Percentiles rank a stretch among this genome's conserved stretches.
Conservation (phyloP, 208 protist genomes). For the Trichomonas gallinae region DNA sequence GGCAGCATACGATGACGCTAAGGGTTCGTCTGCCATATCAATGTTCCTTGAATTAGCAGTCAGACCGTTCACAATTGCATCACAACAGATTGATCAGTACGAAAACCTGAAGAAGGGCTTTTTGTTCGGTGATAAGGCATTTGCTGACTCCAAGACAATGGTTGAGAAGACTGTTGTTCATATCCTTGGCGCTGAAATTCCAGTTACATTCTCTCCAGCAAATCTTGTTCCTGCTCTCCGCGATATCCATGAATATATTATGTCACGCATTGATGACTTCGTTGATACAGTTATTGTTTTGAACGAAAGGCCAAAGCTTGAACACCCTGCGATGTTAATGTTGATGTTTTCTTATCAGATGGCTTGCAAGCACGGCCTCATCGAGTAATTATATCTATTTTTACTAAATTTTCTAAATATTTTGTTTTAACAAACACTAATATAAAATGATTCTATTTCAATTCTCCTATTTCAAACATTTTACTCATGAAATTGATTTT, state of each 20-base stretch:
- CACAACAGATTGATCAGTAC: neutral
- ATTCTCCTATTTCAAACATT: too few species aligned
- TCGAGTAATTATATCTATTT: neutral
- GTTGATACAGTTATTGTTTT: neutral
- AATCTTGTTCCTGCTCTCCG: neutral
- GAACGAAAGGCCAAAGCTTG: neutral
- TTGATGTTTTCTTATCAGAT: neutral
- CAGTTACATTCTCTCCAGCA: neutral
- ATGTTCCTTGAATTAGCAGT: neutral
- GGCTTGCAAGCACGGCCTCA: neutral
- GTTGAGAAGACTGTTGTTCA: neutral
- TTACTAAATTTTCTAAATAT: neutral
- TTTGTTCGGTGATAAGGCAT: neutral
- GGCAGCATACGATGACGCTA: neutral
- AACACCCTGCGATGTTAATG: neutral
- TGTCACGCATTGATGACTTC: neutral
- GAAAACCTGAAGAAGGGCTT: neutral
- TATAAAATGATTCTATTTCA: neutral
- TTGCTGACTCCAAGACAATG: neutral
- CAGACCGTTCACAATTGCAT: neutral
- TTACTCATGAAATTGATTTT: too few species aligned
- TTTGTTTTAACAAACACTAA: neutral
- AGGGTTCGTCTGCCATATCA: neutral
- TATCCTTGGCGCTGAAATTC: neutral
- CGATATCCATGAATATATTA: conserved; percentile 17